phyloP scores from a whole-genome alignment of 2,329 filamentous ascomycete species.

The Aspergillus sp. region DNA sequence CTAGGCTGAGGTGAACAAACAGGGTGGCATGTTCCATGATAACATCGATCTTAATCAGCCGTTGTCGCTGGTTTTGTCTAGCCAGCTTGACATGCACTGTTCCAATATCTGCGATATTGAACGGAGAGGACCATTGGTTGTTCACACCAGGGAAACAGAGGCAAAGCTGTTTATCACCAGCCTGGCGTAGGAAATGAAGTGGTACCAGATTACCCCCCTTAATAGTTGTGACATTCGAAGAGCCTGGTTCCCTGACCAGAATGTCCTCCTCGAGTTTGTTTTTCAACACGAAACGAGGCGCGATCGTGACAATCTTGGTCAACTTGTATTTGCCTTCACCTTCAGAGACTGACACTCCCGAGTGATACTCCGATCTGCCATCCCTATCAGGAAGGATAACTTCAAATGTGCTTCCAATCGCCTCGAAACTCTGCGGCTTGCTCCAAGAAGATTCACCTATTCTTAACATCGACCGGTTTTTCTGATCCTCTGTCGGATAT shows the following conservation, averaged over 20 bases:
- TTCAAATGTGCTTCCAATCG: conserved; percentile 89
- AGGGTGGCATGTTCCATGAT: conserved; percentile 91
- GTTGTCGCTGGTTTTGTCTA: conserved; percentile 84
- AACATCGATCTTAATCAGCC: conserved; percentile 81
- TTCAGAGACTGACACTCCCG: conserved; percentile 83
- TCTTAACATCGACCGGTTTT: conserved; percentile 84
- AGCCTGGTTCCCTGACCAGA: conserved; percentile 86
- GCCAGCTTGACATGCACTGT: conserved; percentile 92
- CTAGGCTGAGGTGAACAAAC: conserved; percentile 85
- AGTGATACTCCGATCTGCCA: conserved; percentile 78
- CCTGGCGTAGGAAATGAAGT: conserved; percentile 84
- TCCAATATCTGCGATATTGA: conserved; percentile 94
- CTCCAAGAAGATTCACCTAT: conserved; percentile 93
- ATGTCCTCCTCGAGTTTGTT: conserved; percentile 90
- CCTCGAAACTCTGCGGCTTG: conserved; percentile 96
- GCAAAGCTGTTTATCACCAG: conserved; percentile 81
- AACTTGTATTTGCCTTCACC: conserved; percentile 98
- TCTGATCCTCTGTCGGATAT: conserved; percentile 81
- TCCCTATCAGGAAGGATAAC: conserved; percentile 74
- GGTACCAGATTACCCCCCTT: conserved; percentile 78
- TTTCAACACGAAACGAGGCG: conserved; percentile 89
- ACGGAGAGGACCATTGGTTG: conserved; percentile 96
- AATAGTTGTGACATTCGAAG: conserved; percentile 77
- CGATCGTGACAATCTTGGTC: conserved; percentile 90
- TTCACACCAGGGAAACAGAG: conserved; percentile 91